Conservation (phyloP, 2,329 filamentous ascomycete genomes). For the Saccharata proteae region DNA sequence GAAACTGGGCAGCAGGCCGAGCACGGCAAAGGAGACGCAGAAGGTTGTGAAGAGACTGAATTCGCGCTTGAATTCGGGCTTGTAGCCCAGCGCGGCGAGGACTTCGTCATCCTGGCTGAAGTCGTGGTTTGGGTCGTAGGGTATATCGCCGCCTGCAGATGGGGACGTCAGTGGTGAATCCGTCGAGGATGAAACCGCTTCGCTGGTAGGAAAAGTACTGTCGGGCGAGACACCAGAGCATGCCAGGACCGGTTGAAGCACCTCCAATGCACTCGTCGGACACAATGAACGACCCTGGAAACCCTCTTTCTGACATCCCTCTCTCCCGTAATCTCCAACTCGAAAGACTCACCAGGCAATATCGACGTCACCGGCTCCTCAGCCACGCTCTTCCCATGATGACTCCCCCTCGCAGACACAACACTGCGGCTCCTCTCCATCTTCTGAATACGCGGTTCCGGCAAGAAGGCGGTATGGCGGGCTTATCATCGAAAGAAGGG, state of each 20-base stretch:
- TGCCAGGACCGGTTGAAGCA: too few relatives aligned
- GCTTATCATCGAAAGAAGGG: too few relatives aligned
- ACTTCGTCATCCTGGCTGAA: constrained; percentile 47
- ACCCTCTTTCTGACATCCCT: too few relatives aligned
- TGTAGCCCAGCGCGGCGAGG: constrained; percentile 50
- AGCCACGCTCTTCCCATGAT: constrained; percentile 25
- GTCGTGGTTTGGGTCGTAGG: constrained; percentile 31
- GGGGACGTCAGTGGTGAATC: too few relatives aligned
- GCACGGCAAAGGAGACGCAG: constrained; percentile 60
- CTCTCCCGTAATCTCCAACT: too few relatives aligned
- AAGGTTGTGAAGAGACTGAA: constrained; percentile 65
- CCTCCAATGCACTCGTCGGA: too few relatives aligned
- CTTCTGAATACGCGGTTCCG: too few relatives aligned
- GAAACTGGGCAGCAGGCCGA: constrained; percentile 59
- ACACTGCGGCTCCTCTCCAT: constrained; percentile 12
- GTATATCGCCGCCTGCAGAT: constrained; percentile 32
- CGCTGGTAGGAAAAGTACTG: not conserved
- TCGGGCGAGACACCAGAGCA: too few relatives aligned
- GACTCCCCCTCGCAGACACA: constrained; percentile 8
- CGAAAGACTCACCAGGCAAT: constrained; percentile 19
- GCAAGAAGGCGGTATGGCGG: too few relatives aligned
- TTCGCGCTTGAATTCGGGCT: constrained; percentile 55
- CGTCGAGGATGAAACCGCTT: too few relatives aligned
- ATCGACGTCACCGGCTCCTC: constrained; percentile 43
- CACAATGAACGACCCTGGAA: too few relatives aligned